These are phyloP conservation scores for Peltaster fructicola DNA, from an alignment of 2,329 filamentous ascomycete species.

Conservation along the genomic window DNA sequence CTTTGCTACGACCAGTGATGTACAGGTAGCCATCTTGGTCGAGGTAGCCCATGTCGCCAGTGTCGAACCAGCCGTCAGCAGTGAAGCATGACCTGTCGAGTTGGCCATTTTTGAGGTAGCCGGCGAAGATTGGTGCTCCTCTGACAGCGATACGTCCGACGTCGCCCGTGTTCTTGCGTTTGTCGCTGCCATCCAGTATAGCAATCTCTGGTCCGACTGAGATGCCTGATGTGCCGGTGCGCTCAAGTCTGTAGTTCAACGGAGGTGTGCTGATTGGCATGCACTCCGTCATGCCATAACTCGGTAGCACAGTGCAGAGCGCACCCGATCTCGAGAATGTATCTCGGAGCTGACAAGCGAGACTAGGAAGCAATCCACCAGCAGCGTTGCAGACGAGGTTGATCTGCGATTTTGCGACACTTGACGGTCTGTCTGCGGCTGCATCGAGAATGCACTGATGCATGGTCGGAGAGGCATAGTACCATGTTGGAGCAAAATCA, in stretches of 20 bases:
- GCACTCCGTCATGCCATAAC: conserved; percentile 44
- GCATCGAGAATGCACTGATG: conserved; percentile 37
- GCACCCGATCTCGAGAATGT: conserved; percentile 23
- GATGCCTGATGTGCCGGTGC: conserved; percentile 36
- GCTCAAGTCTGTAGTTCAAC: conserved; percentile 33
- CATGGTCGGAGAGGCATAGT: conserved; percentile 41
- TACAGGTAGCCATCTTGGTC: conserved; percentile 35
- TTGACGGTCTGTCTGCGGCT: conserved; percentile 22
- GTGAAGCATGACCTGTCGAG: conserved; percentile 32
- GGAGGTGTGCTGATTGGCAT: conserved; percentile 41
- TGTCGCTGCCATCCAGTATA: conserved; percentile 29
- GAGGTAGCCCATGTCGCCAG: conserved; percentile 36
- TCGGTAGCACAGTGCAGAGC: conserved; percentile 33
- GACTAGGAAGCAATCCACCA: conserved; percentile 33
- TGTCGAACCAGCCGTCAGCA: conserved; percentile 35
- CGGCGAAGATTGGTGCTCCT: conserved; percentile 33
- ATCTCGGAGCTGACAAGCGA: conserved; percentile 31
- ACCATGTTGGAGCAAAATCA: conserved; percentile 34
- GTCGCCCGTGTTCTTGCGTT: conserved; percentile 14
- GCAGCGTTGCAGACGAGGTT: conserved; percentile 39
- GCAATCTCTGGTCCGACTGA: conserved; percentile 34
- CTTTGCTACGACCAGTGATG: conserved; percentile 38
- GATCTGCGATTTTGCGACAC: conserved; percentile 28
- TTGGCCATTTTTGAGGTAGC: conserved; percentile 30
- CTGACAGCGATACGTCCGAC: conserved; percentile 30